phyloP scores from a whole-genome alignment of 2,329 filamentous ascomycete species.

The Fusarium udum region DNA sequence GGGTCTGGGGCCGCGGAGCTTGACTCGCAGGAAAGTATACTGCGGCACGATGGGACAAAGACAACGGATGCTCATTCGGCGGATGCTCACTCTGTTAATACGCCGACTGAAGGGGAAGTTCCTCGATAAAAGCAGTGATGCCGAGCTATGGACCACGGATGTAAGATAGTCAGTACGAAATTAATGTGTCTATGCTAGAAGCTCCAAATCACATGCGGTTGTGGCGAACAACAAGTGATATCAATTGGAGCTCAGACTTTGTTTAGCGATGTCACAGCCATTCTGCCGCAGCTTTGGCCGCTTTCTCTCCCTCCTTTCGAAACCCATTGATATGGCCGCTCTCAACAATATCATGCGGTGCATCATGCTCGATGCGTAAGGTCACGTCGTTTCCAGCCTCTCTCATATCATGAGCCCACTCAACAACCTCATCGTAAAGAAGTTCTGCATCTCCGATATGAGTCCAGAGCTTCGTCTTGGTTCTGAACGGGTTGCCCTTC shows the following conservation, averaged over 20 bases:
- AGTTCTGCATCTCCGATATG: not conserved
- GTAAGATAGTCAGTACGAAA: not conserved
- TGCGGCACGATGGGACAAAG: constrained; percentile 1
- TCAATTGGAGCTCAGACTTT: too few species aligned
- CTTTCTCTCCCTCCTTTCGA: not conserved
- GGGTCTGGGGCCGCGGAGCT: constrained; percentile 15
- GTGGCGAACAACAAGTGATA: not conserved
- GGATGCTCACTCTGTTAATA: not conserved
- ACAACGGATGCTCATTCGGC: not conserved
- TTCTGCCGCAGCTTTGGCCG: not conserved
- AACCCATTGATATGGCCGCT: not conserved
- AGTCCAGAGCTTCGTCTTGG: not conserved
- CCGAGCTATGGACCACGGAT: fast-evolving
- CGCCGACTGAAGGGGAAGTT: not conserved
- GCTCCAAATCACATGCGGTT: fast-evolving
- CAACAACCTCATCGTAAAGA: not conserved
- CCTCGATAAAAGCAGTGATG: not conserved
- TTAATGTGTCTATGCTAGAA: not conserved
- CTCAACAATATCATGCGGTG: not conserved
- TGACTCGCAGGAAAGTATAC: constrained; percentile 22
- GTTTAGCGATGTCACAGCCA: not conserved
- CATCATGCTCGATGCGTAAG: not conserved
- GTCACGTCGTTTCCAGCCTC: not conserved
- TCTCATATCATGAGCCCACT: not conserved
- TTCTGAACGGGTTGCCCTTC: not conserved